Evolutionary conservation across 768 basidiomycete species (phyloP).

Genomic region (Tylopilus felleus): DNA sequence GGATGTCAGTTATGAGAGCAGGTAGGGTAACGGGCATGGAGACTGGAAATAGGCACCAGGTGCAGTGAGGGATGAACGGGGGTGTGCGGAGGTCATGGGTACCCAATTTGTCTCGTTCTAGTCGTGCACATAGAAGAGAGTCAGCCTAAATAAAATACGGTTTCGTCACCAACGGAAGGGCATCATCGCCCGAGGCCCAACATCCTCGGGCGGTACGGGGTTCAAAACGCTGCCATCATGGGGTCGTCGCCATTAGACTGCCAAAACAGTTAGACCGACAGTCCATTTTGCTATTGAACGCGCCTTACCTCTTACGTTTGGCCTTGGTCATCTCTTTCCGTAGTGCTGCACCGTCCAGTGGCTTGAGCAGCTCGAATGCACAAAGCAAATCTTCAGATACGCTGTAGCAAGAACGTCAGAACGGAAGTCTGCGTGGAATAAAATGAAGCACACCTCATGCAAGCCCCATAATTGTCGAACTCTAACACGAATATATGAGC

Average conservation of each 20-base stretch:
- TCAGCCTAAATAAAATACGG: slow-evolving; percentile 18
- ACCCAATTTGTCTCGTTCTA: slow-evolving; percentile 28
- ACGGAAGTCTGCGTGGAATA: slow-evolving; percentile 1
- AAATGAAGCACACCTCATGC: slow-evolving; percentile 68
- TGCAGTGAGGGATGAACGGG: slow-evolving; percentile 14
- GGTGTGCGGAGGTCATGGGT: slow-evolving; percentile 22
- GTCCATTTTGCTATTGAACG: not conserved
- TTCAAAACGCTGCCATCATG: slow-evolving; percentile 17
- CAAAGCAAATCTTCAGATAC: slow-evolving; percentile 97
- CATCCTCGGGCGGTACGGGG: slow-evolving; percentile 3
- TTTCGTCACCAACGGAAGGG: slow-evolving; percentile 12
- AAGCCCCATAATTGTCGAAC: slow-evolving; percentile 94
- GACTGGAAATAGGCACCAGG: slow-evolving; percentile 19
- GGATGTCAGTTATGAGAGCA: slow-evolving; percentile 32
- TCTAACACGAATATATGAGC: slow-evolving; percentile 43
- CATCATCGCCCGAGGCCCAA: slow-evolving; percentile 3
- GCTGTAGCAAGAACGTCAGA: slow-evolving; percentile 37
- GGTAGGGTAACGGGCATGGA: slow-evolving; percentile 28
- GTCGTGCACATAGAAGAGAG: slow-evolving; percentile 21
- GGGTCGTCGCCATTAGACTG: slow-evolving; percentile 35
- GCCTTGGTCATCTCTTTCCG: slow-evolving; percentile 99
- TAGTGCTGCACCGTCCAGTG: slow-evolving; percentile 88
- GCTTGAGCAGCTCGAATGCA: slow-evolving; percentile 96
- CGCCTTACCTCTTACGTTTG: slow-evolving; percentile 86
- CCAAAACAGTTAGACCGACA: slow-evolving; percentile 1